Evolutionary conservation across 108 stramenopile genomes (phyloP), one percentile per base, ranked within the genome.

Genomic region (Schizochytrium sp.): DNA sequence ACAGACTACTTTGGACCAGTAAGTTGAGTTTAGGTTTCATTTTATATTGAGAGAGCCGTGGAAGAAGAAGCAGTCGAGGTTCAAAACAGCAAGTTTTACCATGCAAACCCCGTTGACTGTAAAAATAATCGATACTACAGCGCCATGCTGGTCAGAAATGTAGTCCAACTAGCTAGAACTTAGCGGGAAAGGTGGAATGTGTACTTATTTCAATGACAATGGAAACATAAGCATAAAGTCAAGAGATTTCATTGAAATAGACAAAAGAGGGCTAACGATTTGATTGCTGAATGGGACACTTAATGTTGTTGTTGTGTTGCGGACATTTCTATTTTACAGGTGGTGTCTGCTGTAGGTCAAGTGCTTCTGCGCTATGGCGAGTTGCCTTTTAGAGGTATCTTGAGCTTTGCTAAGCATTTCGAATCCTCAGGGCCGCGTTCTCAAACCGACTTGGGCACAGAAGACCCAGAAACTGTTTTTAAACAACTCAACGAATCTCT

Each of bases 1-100:
- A 69, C 40, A 44, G 64, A 69, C 64, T 69, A 69, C 28, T 69
- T 69, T 2, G 64, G 64, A 69, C 64, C 64, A 44, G 64, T 69
- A 69, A 38, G 64, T 69, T 44, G 64, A 38, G 64, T 38, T 8
- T 38, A 13, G 64, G 12, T 44, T 69, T 44, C 28, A 28, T 28
- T 28, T 28, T 28, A 28, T 0, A 28, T 28, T 28, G 28, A 28
- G 28, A 28, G 28, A 28, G 28, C 28, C 28, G 28, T 28, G 28
- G 28, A 28, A 28, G 28, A 28, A 28, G 28, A 28, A 28, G 28
- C 28, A 28, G 28, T 28, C 28, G 28, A 28, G 28, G 28, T 28
- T 28, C 28, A 28, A 28, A 28, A 28, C 28, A 28, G 28, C 28
- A 28, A 28, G 28, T 28, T 28, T 28, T 28, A 28, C 28, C 28